Base-by-base conservation (phyloP, 2,329 filamentous ascomycete species). In the Rutstroemia sp. region DNA sequence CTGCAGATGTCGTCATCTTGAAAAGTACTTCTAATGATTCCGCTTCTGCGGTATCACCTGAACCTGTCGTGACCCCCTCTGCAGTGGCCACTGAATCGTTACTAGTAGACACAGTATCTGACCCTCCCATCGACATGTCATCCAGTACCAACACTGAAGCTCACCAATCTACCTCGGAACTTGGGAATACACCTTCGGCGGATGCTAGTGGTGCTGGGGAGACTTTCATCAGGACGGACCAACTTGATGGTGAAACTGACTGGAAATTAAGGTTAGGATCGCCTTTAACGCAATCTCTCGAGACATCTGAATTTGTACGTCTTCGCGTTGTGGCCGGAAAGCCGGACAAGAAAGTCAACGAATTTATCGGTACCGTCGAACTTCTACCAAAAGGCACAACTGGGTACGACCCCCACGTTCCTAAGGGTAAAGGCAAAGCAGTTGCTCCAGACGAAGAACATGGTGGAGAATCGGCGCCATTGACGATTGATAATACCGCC, bases 221-320 rank as follows among this genome's bases (percentile, higher is more conserved):
- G 72, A 92, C 92, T 0, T 99, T 99, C 67, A 97, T 99, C 68
- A 83, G 94, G 59, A 99, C 95, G 2, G 94, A 99, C 71, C 94
- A 99, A 69, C 79, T 99, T 9, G 94, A 99, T 67, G 94, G 94
- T 64, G 94, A 99, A 74, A 99, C 94, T 0, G 94, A 99, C 69
- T 99, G 94, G 95, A 99, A 99, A 73, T 76, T 99, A 56, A 86
- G 95, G 30, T 73, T 97, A 38, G 91, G 94, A 1, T 94, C 91
- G 12, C 83, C 89, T 0, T 73, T 97, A 25, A 92, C 92, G 0
- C 94, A 99, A 68, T 80, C 77, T n/a, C 75, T 99, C 19, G 73
- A 84, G 0, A 74, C 85, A 1, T 81, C 82, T 47, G 89, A 96
- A 62, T 85, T 96, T 60, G 78, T 84, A 52, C 78, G 82, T 18